Conservation (phyloP, 2,329 filamentous ascomycete genomes). For the Colletotrichum graminicola region DNA sequence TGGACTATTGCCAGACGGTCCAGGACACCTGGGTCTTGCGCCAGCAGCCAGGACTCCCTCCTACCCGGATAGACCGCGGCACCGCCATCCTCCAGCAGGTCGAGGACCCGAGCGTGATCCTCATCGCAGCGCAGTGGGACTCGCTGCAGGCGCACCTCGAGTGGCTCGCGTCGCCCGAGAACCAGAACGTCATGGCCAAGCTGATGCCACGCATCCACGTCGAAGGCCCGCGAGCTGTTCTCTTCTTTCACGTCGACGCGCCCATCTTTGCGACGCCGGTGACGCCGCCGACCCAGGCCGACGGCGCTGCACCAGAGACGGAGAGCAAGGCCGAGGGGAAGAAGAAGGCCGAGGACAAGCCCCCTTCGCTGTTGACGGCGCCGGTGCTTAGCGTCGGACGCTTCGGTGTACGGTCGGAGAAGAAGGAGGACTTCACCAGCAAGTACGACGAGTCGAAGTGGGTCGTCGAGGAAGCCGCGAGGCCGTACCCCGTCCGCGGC, state of each 20-base stretch:
- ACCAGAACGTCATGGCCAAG: constrained; percentile 51
- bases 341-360: constrained; percentile 23
- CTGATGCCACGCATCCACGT: constrained; percentile 52
- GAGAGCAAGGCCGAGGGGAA: constrained; percentile 28
- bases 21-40: constrained; percentile 57
- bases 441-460: constrained; percentile 52
- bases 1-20: constrained; percentile 50
- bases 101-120: constrained; percentile 52
- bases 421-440: constrained; percentile 50
- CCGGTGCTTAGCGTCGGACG: constrained; percentile 55
- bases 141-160: constrained; percentile 55
- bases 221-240: constrained; percentile 48
- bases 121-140: constrained; percentile 61
- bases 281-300: constrained; percentile 5
- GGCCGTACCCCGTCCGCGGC: constrained; percentile 51
- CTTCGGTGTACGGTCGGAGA: constrained; percentile 49
- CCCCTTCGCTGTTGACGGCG: constrained; percentile 31
- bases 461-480: constrained; percentile 48
- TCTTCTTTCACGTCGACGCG: constrained; percentile 58
- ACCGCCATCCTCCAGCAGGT: constrained; percentile 51
- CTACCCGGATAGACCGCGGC: constrained; percentile 52
- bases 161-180: constrained; percentile 60
- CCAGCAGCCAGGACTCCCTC: constrained; percentile 51
- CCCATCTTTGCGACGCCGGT: constrained; percentile 44
- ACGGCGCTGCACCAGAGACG: constrained; percentile 10